phyloP scores from a whole-genome alignment of 179 eudicot genomes.

The Nepenthes alata region DNA sequence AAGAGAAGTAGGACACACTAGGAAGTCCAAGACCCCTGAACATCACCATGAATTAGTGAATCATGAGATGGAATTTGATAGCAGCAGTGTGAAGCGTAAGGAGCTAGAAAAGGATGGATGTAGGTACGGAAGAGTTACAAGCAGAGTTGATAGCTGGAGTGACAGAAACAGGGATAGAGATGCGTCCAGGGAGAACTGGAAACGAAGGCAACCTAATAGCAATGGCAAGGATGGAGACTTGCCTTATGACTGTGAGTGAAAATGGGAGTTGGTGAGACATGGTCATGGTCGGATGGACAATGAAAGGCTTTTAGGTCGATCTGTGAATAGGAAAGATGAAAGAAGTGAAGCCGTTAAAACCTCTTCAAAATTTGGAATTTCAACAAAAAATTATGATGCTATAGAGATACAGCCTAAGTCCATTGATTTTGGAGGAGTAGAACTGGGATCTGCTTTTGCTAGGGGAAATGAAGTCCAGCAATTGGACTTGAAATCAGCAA shows the following conservation, averaged over 20 bases:
- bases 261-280: conserved; percentile 71
- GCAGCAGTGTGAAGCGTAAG: conserved; percentile 36
- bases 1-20: conserved; percentile 37
- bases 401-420: conserved; percentile 34
- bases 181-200: conserved; percentile 49
- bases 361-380: too few species aligned
- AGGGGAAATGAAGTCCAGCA: conserved; percentile 37
- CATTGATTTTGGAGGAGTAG: not conserved
- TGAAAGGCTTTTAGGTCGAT: conserved; percentile 53
- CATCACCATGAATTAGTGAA: conserved; percentile 41
- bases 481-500: conserved; percentile 31
- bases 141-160: conserved; percentile 50
- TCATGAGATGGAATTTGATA: conserved; percentile 41
- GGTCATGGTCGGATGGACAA: conserved; percentile 64
- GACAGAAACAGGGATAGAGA: conserved; percentile 52
- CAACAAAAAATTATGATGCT: conserved; percentile 28
- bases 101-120: conserved; percentile 49
- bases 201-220: conserved; percentile 35
- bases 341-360: conserved; percentile 72
- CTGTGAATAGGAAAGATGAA: conserved; percentile 65
- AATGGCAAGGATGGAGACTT: conserved; percentile 45
- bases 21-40: conserved; percentile 55
- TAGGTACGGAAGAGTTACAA: conserved; percentile 49
- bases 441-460: not conserved
- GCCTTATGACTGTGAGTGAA: conserved; percentile 50